Conservation (phyloP, 805 yeast species). For the Kodamaea neixiangensis region DNA sequence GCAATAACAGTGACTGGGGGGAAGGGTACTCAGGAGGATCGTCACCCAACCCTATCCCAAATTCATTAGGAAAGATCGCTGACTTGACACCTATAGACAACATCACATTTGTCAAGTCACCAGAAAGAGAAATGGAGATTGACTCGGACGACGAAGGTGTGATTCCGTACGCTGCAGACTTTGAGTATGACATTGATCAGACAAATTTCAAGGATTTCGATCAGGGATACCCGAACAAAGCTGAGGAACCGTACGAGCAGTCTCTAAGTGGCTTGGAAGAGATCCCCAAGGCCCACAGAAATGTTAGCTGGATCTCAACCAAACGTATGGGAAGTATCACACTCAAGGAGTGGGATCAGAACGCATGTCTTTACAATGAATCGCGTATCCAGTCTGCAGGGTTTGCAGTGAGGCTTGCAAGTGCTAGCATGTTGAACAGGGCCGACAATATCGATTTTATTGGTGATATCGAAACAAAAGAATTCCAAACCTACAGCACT, state of each 20-base stretch:
- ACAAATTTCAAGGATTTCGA: conserved; percentile 26
- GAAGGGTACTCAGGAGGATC: not conserved
- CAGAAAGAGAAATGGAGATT: not conserved
- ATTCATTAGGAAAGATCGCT: not conserved
- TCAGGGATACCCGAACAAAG: conserved; percentile 16
- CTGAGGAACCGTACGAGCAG: conserved; percentile 16
- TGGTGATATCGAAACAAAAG: conserved; percentile 22
- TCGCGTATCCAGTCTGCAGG: conserved; percentile 19
- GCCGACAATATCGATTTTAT: conserved; percentile 29
- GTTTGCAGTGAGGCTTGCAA: not conserved
- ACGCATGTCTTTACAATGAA: conserved; percentile 26
- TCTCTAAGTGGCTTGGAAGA: conserved; percentile 28
- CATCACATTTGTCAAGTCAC: not conserved
- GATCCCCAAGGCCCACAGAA: conserved; percentile 22
- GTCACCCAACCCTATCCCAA: not conserved
- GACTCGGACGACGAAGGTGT: conserved; percentile 8
- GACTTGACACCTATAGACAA: not conserved
- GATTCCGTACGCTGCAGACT: conserved; percentile 27
- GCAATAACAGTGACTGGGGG: conserved; percentile 6
- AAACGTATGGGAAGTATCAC: conserved; percentile 22
- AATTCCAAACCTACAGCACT: not conserved
- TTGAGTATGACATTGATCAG: conserved; percentile 21
- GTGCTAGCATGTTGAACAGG: conserved; percentile 10
- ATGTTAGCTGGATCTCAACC: conserved; percentile 11
- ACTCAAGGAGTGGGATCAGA: conserved; percentile 35